Evolutionary conservation across 1,284 basidiomycete genomes (phyloP), one percentile per base, ranked within the genome.

Genomic region (Pseudozyma flocculosa): DNA sequence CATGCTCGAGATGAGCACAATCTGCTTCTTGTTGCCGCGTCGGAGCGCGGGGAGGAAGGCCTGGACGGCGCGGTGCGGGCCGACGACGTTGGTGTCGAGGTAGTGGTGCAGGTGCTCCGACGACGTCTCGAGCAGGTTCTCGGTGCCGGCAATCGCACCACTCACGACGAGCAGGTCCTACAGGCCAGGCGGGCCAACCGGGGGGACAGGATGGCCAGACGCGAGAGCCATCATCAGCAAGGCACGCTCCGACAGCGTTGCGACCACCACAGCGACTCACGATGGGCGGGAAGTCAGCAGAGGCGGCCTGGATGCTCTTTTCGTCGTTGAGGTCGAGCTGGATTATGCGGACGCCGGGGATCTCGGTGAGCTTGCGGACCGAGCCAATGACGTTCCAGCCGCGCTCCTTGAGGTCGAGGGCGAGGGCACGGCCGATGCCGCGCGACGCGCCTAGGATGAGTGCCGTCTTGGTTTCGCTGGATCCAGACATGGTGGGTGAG

Each of bases 51-150:
- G 48, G 4, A 56, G 42, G 40, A 56, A 50, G 24, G 47, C 54
- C 30, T 34, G 23, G 8, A 45, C 49, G 40, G 26, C 24, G 36
- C 42, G 19, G 21, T 45, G 50, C 2, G 44, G 36, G 8, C 50
- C 54, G 5, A 56, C 36, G 40, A 56, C 42, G 43, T 56, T 56
- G 11, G 48, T 40, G 17, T 44, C 30, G 21, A 53, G 43, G 26
- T 45, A 53, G 8, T 7, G 2, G 13, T n/a, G n/a, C 3, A 38
- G 21, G 17, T 23, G 18, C n/a, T 17, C 43, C 13, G 48, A 11
- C 2, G 34, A 4, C 15, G 38, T 45, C 9, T 15, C 24, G 9
- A 48, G 41, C 37, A 54, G 37, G 13, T n/a, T 22, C 10, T 52
- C 54, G n/a, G 42, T 43, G 3, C 36, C 23, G 0, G 23, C 48